Evolutionary conservation across 768 basidiomycete genomes (phyloP).

Genomic region (Antrodiella citrinella): DNA sequence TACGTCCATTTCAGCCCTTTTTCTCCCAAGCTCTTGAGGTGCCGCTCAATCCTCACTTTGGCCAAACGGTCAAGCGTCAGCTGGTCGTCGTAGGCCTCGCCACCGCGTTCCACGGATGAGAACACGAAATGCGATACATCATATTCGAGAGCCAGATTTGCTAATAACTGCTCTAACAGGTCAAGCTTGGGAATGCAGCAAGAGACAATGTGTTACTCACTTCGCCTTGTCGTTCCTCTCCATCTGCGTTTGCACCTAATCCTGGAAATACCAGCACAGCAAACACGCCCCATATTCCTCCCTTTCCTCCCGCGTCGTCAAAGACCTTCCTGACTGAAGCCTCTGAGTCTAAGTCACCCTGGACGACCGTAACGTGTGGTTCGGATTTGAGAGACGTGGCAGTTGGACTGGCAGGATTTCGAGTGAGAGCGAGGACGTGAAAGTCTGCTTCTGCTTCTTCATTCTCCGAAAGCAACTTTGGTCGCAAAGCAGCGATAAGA

Average conservation of each 20-base stretch:
- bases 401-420: constrained; percentile 22
- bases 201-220: no score
- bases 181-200: no score
- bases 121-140: constrained; percentile 28
- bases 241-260: constrained; percentile 31
- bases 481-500: neutral
- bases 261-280: constrained; percentile 33
- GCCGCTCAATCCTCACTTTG: constrained; percentile 32
- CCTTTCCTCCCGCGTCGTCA: constrained; percentile 23
- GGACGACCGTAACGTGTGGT: constrained; percentile 23
- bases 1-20: constrained; percentile 32
- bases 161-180: constrained; percentile 21
- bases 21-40: constrained; percentile 24
- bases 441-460: constrained; percentile 12
- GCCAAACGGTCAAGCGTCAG: constrained; percentile 22
- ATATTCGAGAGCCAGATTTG: constrained; percentile 30
- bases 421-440: constrained; percentile 30
- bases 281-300: constrained; percentile 33
- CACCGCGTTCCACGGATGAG: constrained; percentile 32
- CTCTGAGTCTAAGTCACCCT: constrained; percentile 27
- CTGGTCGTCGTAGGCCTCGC: constrained; percentile 28
- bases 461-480: neutral
- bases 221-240: constrained; percentile 33
- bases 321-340: constrained; percentile 26
- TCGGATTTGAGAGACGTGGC: constrained; percentile 19